Conservation (phyloP, 345 rosid species). For the Eucalyptus pauciflora region DNA sequence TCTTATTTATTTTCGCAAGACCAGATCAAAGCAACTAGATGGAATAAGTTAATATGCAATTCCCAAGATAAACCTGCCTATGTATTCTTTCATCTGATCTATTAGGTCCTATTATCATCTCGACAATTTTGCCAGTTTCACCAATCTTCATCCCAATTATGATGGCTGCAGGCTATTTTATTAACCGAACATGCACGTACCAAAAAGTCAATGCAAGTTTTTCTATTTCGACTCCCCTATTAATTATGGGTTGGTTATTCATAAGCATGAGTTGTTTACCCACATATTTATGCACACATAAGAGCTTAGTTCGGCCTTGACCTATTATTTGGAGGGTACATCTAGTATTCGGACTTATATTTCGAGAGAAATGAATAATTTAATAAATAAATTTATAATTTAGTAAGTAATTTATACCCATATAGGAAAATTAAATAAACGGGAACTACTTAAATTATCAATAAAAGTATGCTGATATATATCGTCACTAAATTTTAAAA, state of each 20-base stretch:
- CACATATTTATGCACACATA: not conserved
- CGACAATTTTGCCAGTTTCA: fast-evolving
- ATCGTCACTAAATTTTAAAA: fast-evolving
- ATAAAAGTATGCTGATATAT: not conserved
- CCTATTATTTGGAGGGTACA: fast-evolving
- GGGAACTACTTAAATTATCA: not conserved
- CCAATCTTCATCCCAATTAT: not conserved
- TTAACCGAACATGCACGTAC: fast-evolving
- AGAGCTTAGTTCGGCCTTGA: not conserved
- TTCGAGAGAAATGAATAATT: fast-evolving
- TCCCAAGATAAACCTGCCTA: fast-evolving
- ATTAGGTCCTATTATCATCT: not conserved
- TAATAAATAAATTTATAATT: fast-evolving
- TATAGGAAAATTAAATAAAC: no score
- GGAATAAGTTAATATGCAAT: not conserved
- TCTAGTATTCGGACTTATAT: no score
- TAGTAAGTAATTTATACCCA: not conserved
- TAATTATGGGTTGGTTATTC: fast-evolving
- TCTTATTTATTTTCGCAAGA: fast-evolving
- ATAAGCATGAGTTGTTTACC: not conserved
- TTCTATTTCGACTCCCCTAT: not conserved
- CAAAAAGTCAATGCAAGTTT: not conserved
- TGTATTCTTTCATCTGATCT: not conserved
- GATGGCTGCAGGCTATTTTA: fast-evolving
- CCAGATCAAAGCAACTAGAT: fast-evolving